These are phyloP conservation scores for Bassia scoparia DNA, from an alignment of 148 eudicot genomes.

Conservation along the genomic window DNA sequence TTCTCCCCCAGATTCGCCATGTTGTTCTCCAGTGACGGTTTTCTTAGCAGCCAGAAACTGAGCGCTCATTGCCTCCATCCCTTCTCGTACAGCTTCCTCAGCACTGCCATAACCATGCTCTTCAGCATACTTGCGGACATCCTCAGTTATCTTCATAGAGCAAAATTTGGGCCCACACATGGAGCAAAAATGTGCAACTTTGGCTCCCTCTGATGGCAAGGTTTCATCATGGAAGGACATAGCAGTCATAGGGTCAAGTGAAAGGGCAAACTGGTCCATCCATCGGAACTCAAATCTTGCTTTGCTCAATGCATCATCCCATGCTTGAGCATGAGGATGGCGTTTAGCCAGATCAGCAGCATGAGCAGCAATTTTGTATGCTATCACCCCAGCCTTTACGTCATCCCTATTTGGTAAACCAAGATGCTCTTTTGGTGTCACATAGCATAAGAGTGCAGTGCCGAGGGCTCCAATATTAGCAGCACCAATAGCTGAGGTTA, in stretches of 20 bases:
- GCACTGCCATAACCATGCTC: constrained; percentile 95
- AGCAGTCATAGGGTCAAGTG: constrained; percentile 95
- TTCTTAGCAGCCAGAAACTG: constrained; percentile 92
- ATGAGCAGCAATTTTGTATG: constrained; percentile 96
- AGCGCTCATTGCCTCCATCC: constrained; percentile 97
- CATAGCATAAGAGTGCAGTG: constrained; percentile 92
- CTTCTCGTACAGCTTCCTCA: constrained; percentile 79
- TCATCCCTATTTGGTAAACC: constrained; percentile 94
- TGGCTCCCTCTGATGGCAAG: constrained; percentile 90
- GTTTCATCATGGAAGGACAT: constrained; percentile 97
- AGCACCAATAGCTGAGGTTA: constrained; percentile 98
- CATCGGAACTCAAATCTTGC: constrained; percentile 96
- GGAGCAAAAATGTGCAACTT: constrained; percentile 98
- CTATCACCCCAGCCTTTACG: constrained; percentile 90
- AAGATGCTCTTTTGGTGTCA: constrained; percentile 98
- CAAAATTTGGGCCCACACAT: constrained; percentile 99
- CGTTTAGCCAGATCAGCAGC: constrained; percentile 93
- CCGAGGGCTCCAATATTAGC: constrained; percentile 98
- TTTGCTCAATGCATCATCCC: constrained; percentile 98
- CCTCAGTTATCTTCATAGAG: constrained; percentile 97
- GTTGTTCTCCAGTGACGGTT: constrained; percentile 91
- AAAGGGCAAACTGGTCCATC: constrained; percentile 95
- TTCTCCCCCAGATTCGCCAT: constrained; percentile 95
- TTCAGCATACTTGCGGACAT: constrained; percentile 92
- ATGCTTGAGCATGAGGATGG: constrained; percentile 84